Evolutionary conservation across 2,329 filamentous ascomycete species (phyloP), one percentile per base, ranked within the genome.

Genomic region (Verticillium dahliae): DNA sequence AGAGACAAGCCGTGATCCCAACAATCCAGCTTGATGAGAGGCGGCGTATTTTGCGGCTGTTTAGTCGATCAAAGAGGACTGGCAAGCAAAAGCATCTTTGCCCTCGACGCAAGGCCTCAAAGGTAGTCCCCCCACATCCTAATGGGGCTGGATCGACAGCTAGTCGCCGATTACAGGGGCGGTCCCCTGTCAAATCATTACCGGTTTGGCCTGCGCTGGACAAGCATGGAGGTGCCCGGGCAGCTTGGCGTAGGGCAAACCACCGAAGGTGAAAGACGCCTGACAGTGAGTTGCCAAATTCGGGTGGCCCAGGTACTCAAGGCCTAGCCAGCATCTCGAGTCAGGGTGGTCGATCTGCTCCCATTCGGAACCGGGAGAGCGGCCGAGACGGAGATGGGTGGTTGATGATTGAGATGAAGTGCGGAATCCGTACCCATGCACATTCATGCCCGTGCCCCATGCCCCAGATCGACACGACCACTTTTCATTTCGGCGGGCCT

Each of bases 131-230:
- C 35, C 50, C 58, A 39, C 58, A 56, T 15, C 35, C 59, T 37
- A 55, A 33, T 57, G 41, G 31, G 57, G 31, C 38, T 60, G 27
- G 63, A 65, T 65, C 63, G 63, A 65, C 63, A 34, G 60, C 63
- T 63, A 65, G 50, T 34, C 18, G 62, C 55, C 61, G 37, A 50
- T 33, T 60, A 41, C 63, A 65, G 62, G 62, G 63, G 56, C 37
- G 60, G 33, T 13, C 33, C 61, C 61, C 56, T 55, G 56, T n/a
- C 61, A 31, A 56, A n/a, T 15, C 18, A 55, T 52, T 50, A n/a
- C 45, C 31, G 52, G 52, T 60, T 57, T 37, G 50, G 37, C 57
- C 55, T 33, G 34, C 34, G 41, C 39, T 18, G 60, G 41, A 14
- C 57, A 39, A 50, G 31, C 39, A 33, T 39, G 38, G 57, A 58